A percentile compares a stretch with the other conserved stretches of the same genome.
phyloP scores from a whole-genome alignment of 140 eudicot genomes.

The Stevia rebaudiana region DNA sequence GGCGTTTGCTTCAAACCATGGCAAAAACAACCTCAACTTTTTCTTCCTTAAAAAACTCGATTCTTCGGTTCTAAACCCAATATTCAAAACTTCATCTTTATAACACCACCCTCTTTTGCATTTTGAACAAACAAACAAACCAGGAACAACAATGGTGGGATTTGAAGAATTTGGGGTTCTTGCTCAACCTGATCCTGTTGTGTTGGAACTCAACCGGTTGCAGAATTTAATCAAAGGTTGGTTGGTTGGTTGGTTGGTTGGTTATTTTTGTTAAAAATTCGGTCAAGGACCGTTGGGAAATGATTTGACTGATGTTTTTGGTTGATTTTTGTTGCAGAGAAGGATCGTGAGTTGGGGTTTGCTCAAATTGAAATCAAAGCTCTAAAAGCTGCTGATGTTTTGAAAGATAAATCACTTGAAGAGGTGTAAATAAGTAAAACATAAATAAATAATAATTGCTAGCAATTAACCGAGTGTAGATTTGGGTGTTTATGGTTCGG shows the following conservation, averaged over 20 bases:
- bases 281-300: not conserved
- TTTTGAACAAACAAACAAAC: not conserved
- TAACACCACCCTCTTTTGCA: not conserved
- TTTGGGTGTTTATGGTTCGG: not conserved
- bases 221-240: conserved; percentile 75
- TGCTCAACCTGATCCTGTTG: conserved; percentile 54
- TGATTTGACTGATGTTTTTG: not conserved
- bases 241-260: too few relatives aligned
- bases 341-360: conserved; percentile 57
- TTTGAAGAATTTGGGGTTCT: conserved; percentile 30
- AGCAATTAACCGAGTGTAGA: not conserved
- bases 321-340: conserved; percentile 39
- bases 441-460: not conserved
- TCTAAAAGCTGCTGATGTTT: conserved; percentile 53
- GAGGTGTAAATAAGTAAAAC: conserved; percentile 42
- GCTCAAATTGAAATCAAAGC: conserved; percentile 81
- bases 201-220: conserved; percentile 66
- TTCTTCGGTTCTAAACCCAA: conserved; percentile 23
- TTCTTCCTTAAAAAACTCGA: conserved; percentile 43
- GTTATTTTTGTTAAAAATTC: not conserved
- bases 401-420: conserved; percentile 73
- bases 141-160: conserved; percentile 30
- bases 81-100: not conserved
- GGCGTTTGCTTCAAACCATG: conserved; percentile 50
- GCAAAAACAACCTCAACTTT: conserved; percentile 16